Conservation (phyloP, 805 yeast species). For the Komagataella pseudopastoris region DNA sequence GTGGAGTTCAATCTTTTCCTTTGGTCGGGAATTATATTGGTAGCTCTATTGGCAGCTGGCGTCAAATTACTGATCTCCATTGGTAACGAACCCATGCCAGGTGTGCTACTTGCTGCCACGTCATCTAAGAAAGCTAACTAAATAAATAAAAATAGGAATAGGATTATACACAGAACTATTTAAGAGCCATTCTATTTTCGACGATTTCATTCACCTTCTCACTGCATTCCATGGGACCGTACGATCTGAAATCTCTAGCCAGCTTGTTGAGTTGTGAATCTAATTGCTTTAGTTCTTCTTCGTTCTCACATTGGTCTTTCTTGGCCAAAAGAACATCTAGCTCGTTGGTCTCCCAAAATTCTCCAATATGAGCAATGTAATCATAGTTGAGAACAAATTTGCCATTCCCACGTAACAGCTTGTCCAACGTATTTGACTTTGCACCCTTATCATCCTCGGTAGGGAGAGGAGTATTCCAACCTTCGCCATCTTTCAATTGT, state of each 20-base stretch:
- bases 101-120: conserved; percentile 51
- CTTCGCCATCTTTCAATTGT: conserved; percentile 65
- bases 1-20: conserved; percentile 53
- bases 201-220: neutral
- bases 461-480: conserved; percentile 47
- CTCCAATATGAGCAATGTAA: conserved; percentile 36
- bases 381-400: conserved; percentile 45
- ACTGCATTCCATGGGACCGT: neutral
- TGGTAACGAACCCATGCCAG: conserved; percentile 55
- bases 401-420: conserved; percentile 15
- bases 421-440: conserved; percentile 19
- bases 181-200: neutral
- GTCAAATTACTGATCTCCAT: conserved; percentile 36
- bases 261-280: neutral
- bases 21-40: conserved; percentile 45
- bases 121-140: conserved; percentile 23
- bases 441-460: conserved; percentile 22
- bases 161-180: neutral
- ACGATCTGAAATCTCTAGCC: neutral
- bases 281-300: neutral
- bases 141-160: neutral
- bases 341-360: neutral
- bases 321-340: neutral
- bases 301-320: neutral
- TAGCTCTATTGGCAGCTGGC: conserved; percentile 32